Base-by-base conservation (phyloP, 1,284 basidiomycete genomes). In the Sutorius eximius region DNA sequence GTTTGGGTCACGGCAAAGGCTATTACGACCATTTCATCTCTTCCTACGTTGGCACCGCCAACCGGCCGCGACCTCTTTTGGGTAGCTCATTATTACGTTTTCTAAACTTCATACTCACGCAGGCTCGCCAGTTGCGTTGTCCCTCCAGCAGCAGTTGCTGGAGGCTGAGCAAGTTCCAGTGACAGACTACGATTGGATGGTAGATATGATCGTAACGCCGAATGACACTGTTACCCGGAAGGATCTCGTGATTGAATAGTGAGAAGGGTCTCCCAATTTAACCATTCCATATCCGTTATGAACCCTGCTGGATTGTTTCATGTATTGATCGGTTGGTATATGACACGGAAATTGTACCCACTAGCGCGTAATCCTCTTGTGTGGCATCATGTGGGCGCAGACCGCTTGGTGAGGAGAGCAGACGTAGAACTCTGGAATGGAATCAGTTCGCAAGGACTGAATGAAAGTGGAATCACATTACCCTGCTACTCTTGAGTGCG, bases 1-100 rank as follows among this genome's bases (percentile, higher is more conserved):
- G 89, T 33, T 77, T 91, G 24, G 89, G 89, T 7, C 87, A 90
- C 62, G 89, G 89, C 37, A 91, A 88, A 70, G 89, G 89, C 7
- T 90, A 87, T 71, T 91, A 91, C 62, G 89, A 91, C 71, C 76
- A 77, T 22, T 91, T 89, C 70, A 76, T 91, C 42, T 72, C 82
- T 10, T 68, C 75, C 1, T 89, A 89, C 59, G 66, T 74, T 27
- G 62, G 73, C 15, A 64, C 64, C 52, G 71, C 66, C 50, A 64
- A 73, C 27, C 70, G 72, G 49, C 69, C 71, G 13, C 72, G 70
- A 55, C 85, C 85, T 7, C 59, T 83, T 37, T 74, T 89, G 56
- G 81, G 86, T 85, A 58, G 53, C 72, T 69, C 20, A 32, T 59
- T 29, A 47, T 59, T 41, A 56, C 50, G 41, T 57, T 41, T 38